Base-by-base conservation (phyloP, 176 grass and related monocot species). In the Phoenix roebelenii region DNA sequence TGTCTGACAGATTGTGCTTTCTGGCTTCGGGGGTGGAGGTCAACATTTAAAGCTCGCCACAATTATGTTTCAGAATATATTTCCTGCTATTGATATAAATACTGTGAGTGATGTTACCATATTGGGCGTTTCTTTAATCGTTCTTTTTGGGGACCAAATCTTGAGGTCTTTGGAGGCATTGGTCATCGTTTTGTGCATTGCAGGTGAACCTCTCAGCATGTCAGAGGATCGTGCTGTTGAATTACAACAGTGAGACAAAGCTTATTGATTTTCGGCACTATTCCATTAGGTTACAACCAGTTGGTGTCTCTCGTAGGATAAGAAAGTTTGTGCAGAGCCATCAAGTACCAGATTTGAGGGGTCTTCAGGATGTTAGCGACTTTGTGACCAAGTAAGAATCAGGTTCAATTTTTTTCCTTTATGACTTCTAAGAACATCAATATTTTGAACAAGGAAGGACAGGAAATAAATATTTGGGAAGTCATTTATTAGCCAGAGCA, bases 301-400 rank as follows among this genome's bases (percentile, higher is more conserved):
- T 87, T 72, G 84, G 79, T 22, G 53, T 87, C 75, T 75, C 71
- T 57, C 66, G 75, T 57, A 82, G 63, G 75, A 82, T 87, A 61
- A 75, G 75, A 53, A 87, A 83, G 64, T 80, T 87, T 73, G 58
- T 82, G 61, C 79, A 87, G 49, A 83, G 64, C 58, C 74, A 82
- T 68, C 53, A 79, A 63, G 76, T 83, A 24, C 85, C 85, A 76
- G 79, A 88, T 74, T 65, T 83, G 63, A 52, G 76, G 64, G 63
- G 79, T 23, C 72, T 73, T 59, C 66, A 76, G 25, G 85, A 88
- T 69, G 85, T 83, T 68, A 88, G 85, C 5, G 79, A 88, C 66
- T 88, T 60, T 28, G 63, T 88, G 50, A 88, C 79, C 58, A 88
- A 72, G 85, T 88, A 88, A 88, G 75, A 72, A 7, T 14, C 28